Percentiles rank a stretch among this genome's conserved stretches.
phyloP scores from a whole-genome alignment of 2,329 filamentous ascomycete species.

The Hirsutella rhossiliensis region DNA sequence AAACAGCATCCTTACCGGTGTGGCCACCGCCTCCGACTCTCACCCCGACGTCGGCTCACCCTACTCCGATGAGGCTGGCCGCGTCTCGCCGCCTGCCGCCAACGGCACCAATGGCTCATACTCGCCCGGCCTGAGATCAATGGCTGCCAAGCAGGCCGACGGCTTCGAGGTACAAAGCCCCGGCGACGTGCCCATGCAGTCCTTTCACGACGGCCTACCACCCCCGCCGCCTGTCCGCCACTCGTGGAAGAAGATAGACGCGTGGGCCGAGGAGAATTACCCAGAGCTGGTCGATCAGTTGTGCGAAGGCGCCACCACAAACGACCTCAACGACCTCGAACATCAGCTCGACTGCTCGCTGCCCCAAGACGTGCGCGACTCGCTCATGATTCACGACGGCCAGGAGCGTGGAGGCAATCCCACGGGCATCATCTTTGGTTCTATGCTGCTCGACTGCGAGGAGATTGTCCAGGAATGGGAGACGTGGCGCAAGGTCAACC shows the following conservation, averaged over 20 bases:
- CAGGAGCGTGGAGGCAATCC: slow-evolving; percentile 87
- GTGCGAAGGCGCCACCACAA: slow-evolving; percentile 80
- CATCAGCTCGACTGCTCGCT: slow-evolving; percentile 91
- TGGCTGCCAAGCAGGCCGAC: slow-evolving; percentile 52
- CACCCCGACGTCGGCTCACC: slow-evolving; percentile 69
- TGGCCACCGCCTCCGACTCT: slow-evolving; percentile 83
- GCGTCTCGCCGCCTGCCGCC: slow-evolving; percentile 36
- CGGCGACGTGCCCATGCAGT: slow-evolving; percentile 92
- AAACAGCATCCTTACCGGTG: slow-evolving; percentile 71
- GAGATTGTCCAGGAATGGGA: slow-evolving; percentile 97
- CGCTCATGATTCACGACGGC: slow-evolving; percentile 83
- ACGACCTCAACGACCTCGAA: slow-evolving; percentile 94
- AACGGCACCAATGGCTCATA: slow-evolving; percentile 58
- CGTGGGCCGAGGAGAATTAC: slow-evolving; percentile 91
- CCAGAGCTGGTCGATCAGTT: slow-evolving; percentile 89
- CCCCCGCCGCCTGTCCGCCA: slow-evolving; percentile 79
- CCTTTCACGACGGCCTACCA: slow-evolving; percentile 82
- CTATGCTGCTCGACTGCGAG: slow-evolving; percentile 94
- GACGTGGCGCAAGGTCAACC: slow-evolving; percentile 89
- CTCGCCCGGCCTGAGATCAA: slow-evolving; percentile 80
- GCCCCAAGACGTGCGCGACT: slow-evolving; percentile 87
- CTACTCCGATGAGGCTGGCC: slow-evolving; percentile 61
- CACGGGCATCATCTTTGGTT: slow-evolving; percentile 84
- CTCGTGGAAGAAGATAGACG: slow-evolving; percentile 90
- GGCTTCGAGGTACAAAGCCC: slow-evolving; percentile 59